These are phyloP conservation scores for Hsuehochloa calcarea DNA, from an alignment of 176 grass and related monocot species.

Conservation along the genomic window DNA sequence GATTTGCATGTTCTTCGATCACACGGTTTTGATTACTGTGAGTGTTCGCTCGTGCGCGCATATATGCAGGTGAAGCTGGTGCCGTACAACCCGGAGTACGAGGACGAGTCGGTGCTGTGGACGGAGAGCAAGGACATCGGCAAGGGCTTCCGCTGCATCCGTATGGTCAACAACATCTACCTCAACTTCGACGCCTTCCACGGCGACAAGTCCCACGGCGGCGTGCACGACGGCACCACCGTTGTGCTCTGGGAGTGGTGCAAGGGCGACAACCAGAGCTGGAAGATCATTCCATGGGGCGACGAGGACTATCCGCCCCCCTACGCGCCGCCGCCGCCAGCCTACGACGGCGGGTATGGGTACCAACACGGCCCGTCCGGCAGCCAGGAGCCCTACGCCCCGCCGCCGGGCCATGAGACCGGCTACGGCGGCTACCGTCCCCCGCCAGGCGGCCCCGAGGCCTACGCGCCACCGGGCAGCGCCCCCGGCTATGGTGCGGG, in stretches of 20 bases:
- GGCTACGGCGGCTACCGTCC: not conserved
- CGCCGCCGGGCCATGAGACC: not conserved
- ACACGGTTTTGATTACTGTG: not conserved
- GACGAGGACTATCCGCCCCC: no score
- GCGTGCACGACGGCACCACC: conserved; percentile 75
- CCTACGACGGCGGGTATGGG: not conserved
- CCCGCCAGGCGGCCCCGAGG: no score
- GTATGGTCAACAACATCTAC: conserved; percentile 75
- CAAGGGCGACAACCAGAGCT: conserved; percentile 87
- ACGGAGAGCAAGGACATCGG: conserved; percentile 75
- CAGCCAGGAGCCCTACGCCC: conserved; percentile 5
- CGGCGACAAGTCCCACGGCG: conserved; percentile 82
- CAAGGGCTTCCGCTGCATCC: conserved; percentile 76
- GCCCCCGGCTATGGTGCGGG: not conserved
- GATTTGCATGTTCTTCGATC: no score
- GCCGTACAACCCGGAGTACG: no score
- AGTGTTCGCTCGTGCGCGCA: no score
- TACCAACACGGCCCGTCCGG: conserved; percentile 20
- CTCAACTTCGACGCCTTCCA: conserved; percentile 77
- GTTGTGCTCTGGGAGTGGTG: conserved; percentile 78
- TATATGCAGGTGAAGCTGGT: no score
- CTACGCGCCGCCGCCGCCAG: no score
- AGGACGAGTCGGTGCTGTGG: conserved; percentile 77
- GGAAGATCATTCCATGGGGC: conserved; percentile 84
- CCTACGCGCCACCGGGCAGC: no score